These are phyloP conservation scores for Pseudocercospora eumusae DNA, from an alignment of 2,329 filamentous ascomycete species.

Conservation along the genomic window DNA sequence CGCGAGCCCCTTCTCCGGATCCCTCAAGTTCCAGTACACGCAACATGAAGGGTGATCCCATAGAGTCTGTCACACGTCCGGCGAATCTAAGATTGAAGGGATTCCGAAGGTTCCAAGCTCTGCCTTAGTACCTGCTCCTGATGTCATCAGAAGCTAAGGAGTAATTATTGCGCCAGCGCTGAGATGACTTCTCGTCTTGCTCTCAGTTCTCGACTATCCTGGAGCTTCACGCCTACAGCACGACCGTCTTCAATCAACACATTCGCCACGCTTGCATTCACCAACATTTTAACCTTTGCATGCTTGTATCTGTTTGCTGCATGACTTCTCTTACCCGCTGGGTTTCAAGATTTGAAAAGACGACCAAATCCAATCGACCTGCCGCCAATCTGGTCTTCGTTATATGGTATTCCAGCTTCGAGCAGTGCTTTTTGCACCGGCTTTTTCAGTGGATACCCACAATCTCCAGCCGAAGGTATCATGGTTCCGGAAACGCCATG, in stretches of 20 bases:
- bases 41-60: slow-evolving; percentile 53
- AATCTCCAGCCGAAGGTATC: slow-evolving; percentile 5
- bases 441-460: slow-evolving; percentile 14
- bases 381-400: slow-evolving; percentile 9
- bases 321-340: background rate
- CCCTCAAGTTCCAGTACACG: slow-evolving; percentile 27
- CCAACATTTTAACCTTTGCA: slow-evolving; percentile 50
- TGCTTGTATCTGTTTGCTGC: slow-evolving; percentile 11
- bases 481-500: slow-evolving; percentile 16
- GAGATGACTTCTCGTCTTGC: slow-evolving; percentile 45
- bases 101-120: slow-evolving; percentile 58
- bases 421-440: slow-evolving; percentile 9
- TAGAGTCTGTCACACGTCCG: slow-evolving; percentile 63
- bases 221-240: slow-evolving; percentile 49
- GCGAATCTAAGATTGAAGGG: slow-evolving; percentile 58
- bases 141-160: slow-evolving; percentile 57
- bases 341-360: slow-evolving; percentile 13
- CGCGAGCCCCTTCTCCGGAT: slow-evolving; percentile 31
- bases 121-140: slow-evolving; percentile 58
- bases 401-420: slow-evolving; percentile 1
- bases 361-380: slow-evolving; percentile 2
- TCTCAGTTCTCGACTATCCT: background rate
- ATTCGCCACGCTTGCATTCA: slow-evolving; percentile 51
- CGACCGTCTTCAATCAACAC: slow-evolving; percentile 52
- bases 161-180: slow-evolving; percentile 44